Evolutionary conservation across 2,329 filamentous ascomycete genomes (phyloP).

Genomic region (Penicillium sp.): DNA sequence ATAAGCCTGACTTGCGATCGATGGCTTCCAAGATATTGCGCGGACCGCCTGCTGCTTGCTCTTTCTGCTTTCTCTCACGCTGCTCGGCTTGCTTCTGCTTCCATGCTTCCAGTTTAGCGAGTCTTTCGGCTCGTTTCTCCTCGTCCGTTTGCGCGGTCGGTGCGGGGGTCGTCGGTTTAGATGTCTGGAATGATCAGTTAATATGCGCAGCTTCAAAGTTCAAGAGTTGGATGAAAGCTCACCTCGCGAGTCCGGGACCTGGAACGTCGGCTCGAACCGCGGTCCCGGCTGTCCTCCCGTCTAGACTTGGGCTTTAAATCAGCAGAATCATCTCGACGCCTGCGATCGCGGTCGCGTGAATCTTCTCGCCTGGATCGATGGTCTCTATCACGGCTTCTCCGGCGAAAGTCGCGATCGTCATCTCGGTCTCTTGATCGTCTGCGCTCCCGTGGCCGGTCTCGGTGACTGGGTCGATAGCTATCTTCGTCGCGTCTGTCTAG

Average conservation of each 20-base stretch:
- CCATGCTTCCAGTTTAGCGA: constrained; percentile 82
- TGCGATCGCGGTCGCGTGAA: constrained; percentile 60
- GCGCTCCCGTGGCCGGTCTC: constrained; percentile 60
- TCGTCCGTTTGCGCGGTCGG: constrained; percentile 56
- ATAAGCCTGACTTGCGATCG: constrained; percentile 60
- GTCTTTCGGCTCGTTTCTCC: constrained; percentile 71
- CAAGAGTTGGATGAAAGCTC: constrained; percentile 29
- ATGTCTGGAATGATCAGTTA: constrained; percentile 38
- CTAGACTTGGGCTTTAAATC: constrained; percentile 62
- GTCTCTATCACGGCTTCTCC: constrained; percentile 63
- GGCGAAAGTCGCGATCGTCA: constrained; percentile 53
- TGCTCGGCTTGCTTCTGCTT: constrained; percentile 78
- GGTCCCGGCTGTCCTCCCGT: constrained; percentile 59
- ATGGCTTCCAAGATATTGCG: constrained; percentile 66
- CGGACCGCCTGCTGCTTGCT: constrained; percentile 58
- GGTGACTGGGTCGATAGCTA: constrained; percentile 55
- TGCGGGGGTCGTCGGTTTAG: constrained; percentile 44
- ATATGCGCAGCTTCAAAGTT: background rate
- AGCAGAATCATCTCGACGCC: constrained; percentile 63
- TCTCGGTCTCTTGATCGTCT: constrained; percentile 54
- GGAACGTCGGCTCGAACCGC: constrained; percentile 46
- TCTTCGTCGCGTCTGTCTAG: constrained; percentile 53
- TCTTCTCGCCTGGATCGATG: constrained; percentile 66
- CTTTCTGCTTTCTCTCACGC: constrained; percentile 65
- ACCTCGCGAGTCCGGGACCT: constrained; percentile 54